Evolutionary conservation across 441 rosid species (phyloP).

Genomic region (Omphalea diandra): DNA sequence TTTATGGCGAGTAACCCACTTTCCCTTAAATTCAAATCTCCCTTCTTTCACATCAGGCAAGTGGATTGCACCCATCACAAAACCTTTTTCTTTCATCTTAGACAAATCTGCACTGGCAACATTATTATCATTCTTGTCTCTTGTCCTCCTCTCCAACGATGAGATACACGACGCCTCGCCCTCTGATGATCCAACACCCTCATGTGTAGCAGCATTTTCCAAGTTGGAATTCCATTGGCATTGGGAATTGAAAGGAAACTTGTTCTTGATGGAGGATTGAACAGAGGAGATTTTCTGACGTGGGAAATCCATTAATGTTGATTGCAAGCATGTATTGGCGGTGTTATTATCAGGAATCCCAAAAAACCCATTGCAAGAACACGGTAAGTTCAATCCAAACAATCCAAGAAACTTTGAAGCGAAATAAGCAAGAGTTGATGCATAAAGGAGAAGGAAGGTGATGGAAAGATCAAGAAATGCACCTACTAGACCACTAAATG

Average conservation of each 20-base stretch:
- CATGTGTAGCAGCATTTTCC: constrained; percentile 17
- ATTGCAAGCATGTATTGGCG: constrained; percentile 43
- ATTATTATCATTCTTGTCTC: too few relatives aligned
- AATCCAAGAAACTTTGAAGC: constrained; percentile 54
- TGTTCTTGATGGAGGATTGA: constrained; percentile 41
- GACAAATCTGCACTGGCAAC: constrained; percentile 18
- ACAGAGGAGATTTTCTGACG: constrained; percentile 40
- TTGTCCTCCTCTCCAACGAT: constrained; percentile 14
- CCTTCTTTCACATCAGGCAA: constrained; percentile 22
- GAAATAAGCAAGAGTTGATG: constrained; percentile 48
- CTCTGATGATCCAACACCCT: constrained; percentile 26
- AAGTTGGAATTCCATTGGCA: constrained; percentile 15
- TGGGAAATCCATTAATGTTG: constrained; percentile 37
- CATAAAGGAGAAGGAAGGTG: constrained; percentile 52
- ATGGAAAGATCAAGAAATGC: constrained; percentile 70
- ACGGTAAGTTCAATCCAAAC: constrained; percentile 57
- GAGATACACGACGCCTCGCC: constrained; percentile 36
- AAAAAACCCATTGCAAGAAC: constrained; percentile 58
- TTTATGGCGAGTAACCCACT: neutral
- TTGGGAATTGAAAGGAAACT: constrained; percentile 48
- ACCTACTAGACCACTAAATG: constrained; percentile 58
- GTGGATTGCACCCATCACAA: constrained; percentile 27
- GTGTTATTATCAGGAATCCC: constrained; percentile 26
- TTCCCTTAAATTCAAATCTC: constrained; percentile 27
- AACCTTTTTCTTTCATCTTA: constrained; percentile 25